Percentiles rank a stretch among this genome's conserved stretches.
These are phyloP conservation scores for Cornus kousa DNA, from an alignment of 148 eudicot species.

Conservation along the genomic window DNA sequence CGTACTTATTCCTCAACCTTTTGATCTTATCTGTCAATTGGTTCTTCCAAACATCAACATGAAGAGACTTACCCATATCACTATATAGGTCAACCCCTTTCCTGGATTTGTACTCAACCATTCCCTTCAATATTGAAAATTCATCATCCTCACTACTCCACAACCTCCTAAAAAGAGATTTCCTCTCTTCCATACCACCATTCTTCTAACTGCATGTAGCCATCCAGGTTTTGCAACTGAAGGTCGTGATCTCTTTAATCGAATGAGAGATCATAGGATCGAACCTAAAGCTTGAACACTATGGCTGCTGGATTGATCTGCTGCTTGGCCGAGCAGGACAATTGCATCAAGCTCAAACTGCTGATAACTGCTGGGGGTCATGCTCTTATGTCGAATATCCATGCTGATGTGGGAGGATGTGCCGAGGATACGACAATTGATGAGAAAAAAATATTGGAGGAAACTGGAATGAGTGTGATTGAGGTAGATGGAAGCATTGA, in stretches of 20 bases:
- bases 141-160: no score
- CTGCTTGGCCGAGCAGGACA: slow-evolving; percentile 24
- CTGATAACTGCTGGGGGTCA: slow-evolving; percentile 23
- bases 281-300: slow-evolving; percentile 24
- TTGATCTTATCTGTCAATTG: no score
- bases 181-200: no score
- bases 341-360: slow-evolving; percentile 8
- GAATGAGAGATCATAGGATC: slow-evolving; percentile 3
- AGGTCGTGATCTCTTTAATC: slow-evolving; percentile 17
- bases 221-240: slow-evolving; percentile 18
- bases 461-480: slow-evolving; percentile 20
- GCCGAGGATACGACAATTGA: slow-evolving; percentile 5
- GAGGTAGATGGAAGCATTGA: slow-evolving; percentile 11
- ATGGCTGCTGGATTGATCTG: slow-evolving; percentile 24
- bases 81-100: no score
- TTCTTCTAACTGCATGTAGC: not conserved
- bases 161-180: no score
- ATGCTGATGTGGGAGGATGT: slow-evolving; percentile 18
- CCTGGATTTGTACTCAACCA: no score
- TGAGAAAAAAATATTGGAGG: slow-evolving; percentile 10
- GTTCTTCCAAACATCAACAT: no score
- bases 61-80: no score
- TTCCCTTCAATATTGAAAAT: no score
- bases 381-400: slow-evolving; percentile 19
- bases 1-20: no score